Percentiles rank a stretch among this genome's conserved stretches.
Evolutionary conservation across 2,329 filamentous ascomycete genomes (phyloP).

Genomic region (Endocalyx cinctus): DNA sequence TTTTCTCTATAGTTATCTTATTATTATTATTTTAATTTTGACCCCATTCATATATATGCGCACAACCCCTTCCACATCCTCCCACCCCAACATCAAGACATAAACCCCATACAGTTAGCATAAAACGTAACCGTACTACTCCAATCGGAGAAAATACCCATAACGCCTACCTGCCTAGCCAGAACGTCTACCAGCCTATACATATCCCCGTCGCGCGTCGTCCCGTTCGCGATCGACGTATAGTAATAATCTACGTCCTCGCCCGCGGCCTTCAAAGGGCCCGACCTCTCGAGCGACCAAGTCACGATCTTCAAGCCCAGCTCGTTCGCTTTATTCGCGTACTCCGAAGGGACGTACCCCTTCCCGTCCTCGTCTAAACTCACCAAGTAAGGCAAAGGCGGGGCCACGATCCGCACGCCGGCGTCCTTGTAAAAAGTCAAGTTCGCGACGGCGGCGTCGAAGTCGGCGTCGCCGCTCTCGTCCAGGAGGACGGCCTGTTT

Average conservation of each 20-base stretch:
- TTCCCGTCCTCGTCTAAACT: slow-evolving; percentile 41
- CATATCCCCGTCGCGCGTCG: slow-evolving; percentile 61
- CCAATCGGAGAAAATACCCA: slow-evolving; percentile 66
- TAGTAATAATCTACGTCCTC: slow-evolving; percentile 51
- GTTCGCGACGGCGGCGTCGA: slow-evolving; percentile 50
- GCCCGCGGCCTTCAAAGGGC: slow-evolving; percentile 48
- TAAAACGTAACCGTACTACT: slow-evolving; percentile 65
- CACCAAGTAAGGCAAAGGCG: slow-evolving; percentile 59
- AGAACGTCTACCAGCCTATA: slow-evolving; percentile 64
- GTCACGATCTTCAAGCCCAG: slow-evolving; percentile 61
- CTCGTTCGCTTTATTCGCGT: slow-evolving; percentile 56
- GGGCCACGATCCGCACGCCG: slow-evolving; percentile 60
- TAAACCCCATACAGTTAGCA: slow-evolving; percentile 63
- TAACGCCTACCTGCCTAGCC: slow-evolving; percentile 54
- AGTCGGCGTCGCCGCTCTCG: slow-evolving; percentile 52
- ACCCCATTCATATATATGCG: too few relatives aligned
- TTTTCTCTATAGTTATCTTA: too few relatives aligned
- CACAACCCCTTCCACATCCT: too few relatives aligned
- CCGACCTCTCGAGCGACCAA: slow-evolving; percentile 65
- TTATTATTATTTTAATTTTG: too few relatives aligned
- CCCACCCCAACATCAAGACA: too few relatives aligned
- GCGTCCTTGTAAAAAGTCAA: slow-evolving; percentile 50
- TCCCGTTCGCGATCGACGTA: slow-evolving; percentile 46
- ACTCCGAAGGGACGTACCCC: slow-evolving; percentile 58
- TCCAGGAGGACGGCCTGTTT: slow-evolving; percentile 62